phyloP scores from a whole-genome alignment of 805 yeast genomes.

The Brettanomyces sp. region DNA sequence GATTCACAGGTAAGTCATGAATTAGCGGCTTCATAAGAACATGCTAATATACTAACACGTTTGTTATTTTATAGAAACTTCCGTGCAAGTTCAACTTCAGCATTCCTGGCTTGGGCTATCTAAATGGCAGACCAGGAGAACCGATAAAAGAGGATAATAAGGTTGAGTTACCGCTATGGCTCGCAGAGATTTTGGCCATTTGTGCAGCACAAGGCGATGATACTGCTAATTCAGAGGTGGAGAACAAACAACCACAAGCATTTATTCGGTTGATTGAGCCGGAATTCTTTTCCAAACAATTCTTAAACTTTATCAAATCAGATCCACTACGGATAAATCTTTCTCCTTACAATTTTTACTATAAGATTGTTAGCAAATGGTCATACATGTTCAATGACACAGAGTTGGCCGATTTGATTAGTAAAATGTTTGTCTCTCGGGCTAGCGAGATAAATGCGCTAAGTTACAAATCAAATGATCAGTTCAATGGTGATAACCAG shows the following conservation, averaged over 20 bases:
- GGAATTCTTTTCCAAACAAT: constrained; percentile 51
- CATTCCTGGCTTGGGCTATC: constrained; percentile 81
- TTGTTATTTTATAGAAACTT: constrained; percentile 33
- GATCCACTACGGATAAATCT: constrained; percentile 27
- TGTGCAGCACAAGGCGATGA: constrained; percentile 22
- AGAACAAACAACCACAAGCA: constrained; percentile 27
- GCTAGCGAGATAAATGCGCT: constrained; percentile 64
- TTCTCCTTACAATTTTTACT: constrained; percentile 33
- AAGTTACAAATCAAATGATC: constrained; percentile 35
- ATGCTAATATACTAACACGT: constrained; percentile 2
- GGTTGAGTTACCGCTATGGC: constrained; percentile 80
- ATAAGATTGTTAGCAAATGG: constrained; percentile 70
- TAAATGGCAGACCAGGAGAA: constrained; percentile 70
- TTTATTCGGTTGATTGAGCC: constrained; percentile 68
- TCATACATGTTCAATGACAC: constrained; percentile 57
- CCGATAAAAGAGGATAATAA: constrained; percentile 49
- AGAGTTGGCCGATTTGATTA: constrained; percentile 40
- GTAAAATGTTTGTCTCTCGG: constrained; percentile 50
- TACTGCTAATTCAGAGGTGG: constrained; percentile 24
- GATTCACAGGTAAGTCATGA: constrained; percentile 39
- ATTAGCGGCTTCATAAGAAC: neutral
- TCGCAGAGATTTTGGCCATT: constrained; percentile 69
- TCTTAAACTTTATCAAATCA: constrained; percentile 74
- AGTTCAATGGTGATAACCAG: constrained; percentile 19
- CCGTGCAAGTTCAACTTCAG: constrained; percentile 73